Conservation (phyloP, 2,329 filamentous ascomycete genomes). For the Penicillium olsonii region DNA sequence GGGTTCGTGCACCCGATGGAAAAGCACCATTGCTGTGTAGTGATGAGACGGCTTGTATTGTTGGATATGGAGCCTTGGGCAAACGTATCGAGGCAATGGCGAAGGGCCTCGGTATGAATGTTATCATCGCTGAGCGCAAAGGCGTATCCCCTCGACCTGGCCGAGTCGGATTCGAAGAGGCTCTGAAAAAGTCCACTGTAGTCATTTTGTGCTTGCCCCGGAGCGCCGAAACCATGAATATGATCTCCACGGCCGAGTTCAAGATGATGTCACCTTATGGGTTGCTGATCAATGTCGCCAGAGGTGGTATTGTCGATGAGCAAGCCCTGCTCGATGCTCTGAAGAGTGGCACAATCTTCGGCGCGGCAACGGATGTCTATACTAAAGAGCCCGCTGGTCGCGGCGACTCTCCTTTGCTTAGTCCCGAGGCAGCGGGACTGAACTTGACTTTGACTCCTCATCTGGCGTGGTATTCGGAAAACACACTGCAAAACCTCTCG, state of each 20-base stretch:
- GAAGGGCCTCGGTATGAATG: conserved; percentile 49
- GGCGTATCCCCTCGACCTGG: conserved; percentile 25
- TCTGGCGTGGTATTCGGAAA: conserved; percentile 55
- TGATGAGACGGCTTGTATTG: conserved; percentile 51
- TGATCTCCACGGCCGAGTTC: conserved; percentile 43
- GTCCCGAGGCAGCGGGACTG: conserved; percentile 40
- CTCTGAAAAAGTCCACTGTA: conserved; percentile 30
- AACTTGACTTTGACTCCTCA: conserved; percentile 56
- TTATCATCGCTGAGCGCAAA: conserved; percentile 51
- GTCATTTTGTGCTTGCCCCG: conserved; percentile 33
- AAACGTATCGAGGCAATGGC: conserved; percentile 31
- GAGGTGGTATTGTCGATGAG: conserved; percentile 55
- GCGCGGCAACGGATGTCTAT: conserved; percentile 49
- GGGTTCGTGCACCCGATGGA: conserved; percentile 21
- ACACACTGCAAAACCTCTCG: conserved; percentile 50
- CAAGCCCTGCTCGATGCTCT: conserved; percentile 48
- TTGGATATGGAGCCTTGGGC: conserved; percentile 55
- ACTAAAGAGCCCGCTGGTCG: conserved; percentile 50
- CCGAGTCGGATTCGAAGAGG: conserved; percentile 31
- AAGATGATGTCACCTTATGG: conserved; percentile 41
- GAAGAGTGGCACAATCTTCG: conserved; percentile 45
- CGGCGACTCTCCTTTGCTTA: conserved; percentile 45
- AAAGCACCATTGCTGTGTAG: conserved; percentile 45
- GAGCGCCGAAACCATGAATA: conserved; percentile 31
- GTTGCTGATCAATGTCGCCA: conserved; percentile 50